Conservation (phyloP, 768 basidiomycete genomes). For the Myochromella boudieri region DNA sequence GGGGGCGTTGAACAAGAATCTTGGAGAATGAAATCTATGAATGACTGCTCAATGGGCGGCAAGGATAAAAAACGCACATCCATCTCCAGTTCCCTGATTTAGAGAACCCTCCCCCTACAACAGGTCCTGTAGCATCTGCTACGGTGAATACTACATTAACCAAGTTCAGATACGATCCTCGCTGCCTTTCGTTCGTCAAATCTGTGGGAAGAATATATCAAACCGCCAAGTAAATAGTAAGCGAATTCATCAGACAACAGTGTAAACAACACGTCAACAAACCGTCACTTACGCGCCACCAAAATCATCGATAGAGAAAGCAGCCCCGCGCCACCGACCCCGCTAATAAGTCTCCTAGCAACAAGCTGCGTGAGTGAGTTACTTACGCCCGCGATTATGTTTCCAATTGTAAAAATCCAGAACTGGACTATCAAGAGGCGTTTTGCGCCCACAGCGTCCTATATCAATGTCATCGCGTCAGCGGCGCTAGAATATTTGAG, state of each 20-base stretch:
- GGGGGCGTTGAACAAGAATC: constrained; percentile 24
- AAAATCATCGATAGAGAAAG: constrained; percentile 21
- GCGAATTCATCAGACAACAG: neutral
- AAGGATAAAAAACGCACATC: constrained; percentile 18
- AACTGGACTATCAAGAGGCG: constrained; percentile 22
- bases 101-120: constrained; percentile 23
- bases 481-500: neutral
- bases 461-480: neutral
- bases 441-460: constrained; percentile 25
- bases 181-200: constrained; percentile 25
- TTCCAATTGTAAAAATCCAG: constrained; percentile 26
- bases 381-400: constrained; percentile 24
- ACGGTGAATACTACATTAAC: constrained; percentile 25
- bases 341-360: constrained; percentile 24
- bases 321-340: constrained; percentile 25
- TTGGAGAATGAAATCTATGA: neutral
- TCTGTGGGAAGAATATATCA: constrained; percentile 11
- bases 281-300: constrained; percentile 21
- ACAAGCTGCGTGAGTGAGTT: constrained; percentile 22
- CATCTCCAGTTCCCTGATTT: constrained; percentile 28
- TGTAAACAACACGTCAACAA: no score
- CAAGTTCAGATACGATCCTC: constrained; percentile 26
- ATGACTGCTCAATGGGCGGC: neutral
- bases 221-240: no score
- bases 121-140: constrained; percentile 24